Evolutionary conservation across 1,139 yeast genomes (phyloP).

Genomic region (Kodamaea suecica): DNA sequence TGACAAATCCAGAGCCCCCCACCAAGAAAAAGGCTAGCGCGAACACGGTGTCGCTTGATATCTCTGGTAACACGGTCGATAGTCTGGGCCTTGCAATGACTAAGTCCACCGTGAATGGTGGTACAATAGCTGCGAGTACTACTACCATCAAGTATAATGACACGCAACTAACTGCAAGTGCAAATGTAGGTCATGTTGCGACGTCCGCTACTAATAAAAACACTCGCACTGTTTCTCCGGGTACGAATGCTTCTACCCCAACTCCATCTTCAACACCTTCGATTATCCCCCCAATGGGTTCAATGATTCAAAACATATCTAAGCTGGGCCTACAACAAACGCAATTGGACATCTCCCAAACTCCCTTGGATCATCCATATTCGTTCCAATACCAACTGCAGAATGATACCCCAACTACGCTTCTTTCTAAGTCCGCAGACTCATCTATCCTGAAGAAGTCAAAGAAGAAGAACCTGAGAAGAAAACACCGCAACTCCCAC

Average conservation of each 20-base stretch:
- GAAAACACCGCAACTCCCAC: conserved; percentile 64
- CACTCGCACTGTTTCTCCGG: too few species aligned
- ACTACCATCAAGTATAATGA: too few species aligned
- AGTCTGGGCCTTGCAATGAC: too few species aligned
- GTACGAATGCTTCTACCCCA: too few species aligned
- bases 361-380: conserved; percentile 1
- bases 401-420: conserved; percentile 2
- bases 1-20: conserved; percentile 32
- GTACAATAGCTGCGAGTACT: too few species aligned
- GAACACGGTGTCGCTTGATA: too few species aligned
- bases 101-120: too few species aligned
- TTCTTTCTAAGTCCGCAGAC: conserved; percentile 1
- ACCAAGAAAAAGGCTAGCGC: conserved; percentile 15
- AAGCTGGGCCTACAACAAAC: conserved; percentile 2
- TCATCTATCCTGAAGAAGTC: neutral
- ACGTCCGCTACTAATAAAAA: too few species aligned
- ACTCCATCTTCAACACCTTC: too few species aligned
- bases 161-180: too few species aligned
- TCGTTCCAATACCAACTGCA: neutral
- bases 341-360: neutral
- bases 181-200: too few species aligned
- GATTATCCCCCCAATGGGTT: conserved; percentile 1
- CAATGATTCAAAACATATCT: conserved; percentile 1
- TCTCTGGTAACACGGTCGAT: too few species aligned
- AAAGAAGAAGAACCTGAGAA: conserved; percentile 46